These are phyloP conservation scores for Didymella keratinophila DNA, from an alignment of 2,329 filamentous ascomycete genomes.

Conservation along the genomic window DNA sequence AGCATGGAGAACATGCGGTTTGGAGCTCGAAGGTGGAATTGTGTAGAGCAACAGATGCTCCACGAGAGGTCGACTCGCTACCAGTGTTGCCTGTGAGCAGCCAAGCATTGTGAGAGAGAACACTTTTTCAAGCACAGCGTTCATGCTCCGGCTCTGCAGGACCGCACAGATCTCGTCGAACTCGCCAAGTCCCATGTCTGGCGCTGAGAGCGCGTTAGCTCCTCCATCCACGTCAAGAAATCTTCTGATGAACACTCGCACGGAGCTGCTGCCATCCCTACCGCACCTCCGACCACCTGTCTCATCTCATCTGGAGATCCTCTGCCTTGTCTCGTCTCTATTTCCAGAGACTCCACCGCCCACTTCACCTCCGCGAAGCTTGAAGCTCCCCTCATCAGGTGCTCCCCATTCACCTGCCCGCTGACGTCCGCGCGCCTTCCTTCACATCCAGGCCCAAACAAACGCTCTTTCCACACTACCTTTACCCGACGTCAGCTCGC, in stretches of 20 bases:
- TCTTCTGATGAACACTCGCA: slow-evolving; percentile 38
- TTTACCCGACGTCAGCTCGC: slow-evolving; percentile 22
- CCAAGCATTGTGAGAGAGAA: background rate
- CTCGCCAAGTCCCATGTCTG: slow-evolving; percentile 30
- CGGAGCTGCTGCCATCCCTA: slow-evolving; percentile 38
- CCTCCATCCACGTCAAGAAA: slow-evolving; percentile 43
- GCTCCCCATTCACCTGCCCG: slow-evolving; percentile 35
- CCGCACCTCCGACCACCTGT: slow-evolving; percentile 36
- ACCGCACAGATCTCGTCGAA: slow-evolving; percentile 26
- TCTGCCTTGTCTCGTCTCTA: slow-evolving; percentile 29
- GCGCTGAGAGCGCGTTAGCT: slow-evolving; percentile 36
- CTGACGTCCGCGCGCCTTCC: slow-evolving; percentile 32
- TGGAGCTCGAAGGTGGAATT: slow-evolving; percentile 5
- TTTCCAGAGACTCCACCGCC: slow-evolving; percentile 28
- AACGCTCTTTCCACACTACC: slow-evolving; percentile 22
- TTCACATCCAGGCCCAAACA: slow-evolving; percentile 18
- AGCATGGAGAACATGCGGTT: slow-evolving; percentile 8
- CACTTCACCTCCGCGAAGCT: slow-evolving; percentile 30
- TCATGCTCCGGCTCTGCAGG: slow-evolving; percentile 18
- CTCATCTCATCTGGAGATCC: slow-evolving; percentile 34
- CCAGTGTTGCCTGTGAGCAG: background rate
- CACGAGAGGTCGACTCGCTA: slow-evolving; percentile 2
- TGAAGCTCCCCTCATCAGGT: slow-evolving; percentile 27
- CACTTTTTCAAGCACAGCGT: slow-evolving; percentile 4
- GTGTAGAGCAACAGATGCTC: background rate